phyloP scores from a whole-genome alignment of 768 basidiomycete species.

The Leccinum broughii region DNA sequence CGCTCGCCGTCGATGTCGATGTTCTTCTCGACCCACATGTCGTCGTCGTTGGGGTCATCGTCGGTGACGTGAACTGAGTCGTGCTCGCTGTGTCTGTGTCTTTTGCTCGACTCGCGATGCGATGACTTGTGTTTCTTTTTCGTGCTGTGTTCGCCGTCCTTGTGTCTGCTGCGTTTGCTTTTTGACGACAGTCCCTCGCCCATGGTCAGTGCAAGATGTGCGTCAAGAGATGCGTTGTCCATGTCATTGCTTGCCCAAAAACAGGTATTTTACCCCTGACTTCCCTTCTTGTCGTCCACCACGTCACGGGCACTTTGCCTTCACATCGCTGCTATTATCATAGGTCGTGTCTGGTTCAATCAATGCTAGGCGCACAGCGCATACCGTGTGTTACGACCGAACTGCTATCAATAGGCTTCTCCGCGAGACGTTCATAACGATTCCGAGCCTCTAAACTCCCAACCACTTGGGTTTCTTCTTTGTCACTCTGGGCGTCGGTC shows the following conservation, averaged over 20 bases:
- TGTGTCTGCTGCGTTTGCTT: slow-evolving; percentile 35
- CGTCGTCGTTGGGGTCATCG: slow-evolving; percentile 72
- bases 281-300: no score
- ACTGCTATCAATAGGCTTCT: no score
- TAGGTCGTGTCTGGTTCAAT: no score
- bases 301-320: no score
- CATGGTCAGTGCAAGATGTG: slow-evolving; percentile 18
- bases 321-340: no score
- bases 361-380: no score
- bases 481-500: no score
- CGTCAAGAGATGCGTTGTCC: neutral
- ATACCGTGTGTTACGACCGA: no score
- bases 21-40: slow-evolving; percentile 89
- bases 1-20: slow-evolving; percentile 75
- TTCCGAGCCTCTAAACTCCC: no score
- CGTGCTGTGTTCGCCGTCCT: slow-evolving; percentile 45
- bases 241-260: slow-evolving; percentile 1
- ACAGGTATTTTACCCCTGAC: neutral
- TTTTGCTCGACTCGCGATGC: slow-evolving; percentile 38
- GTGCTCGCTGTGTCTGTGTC: slow-evolving; percentile 33
- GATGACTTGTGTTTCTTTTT: slow-evolving; percentile 58
- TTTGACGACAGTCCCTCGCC: slow-evolving; percentile 24
- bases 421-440: no score
- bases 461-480: no score
- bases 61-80: slow-evolving; percentile 51